Evolutionary conservation across 352 stramenopile genomes (phyloP).

Genomic region (Pythium aphanidermatum): DNA sequence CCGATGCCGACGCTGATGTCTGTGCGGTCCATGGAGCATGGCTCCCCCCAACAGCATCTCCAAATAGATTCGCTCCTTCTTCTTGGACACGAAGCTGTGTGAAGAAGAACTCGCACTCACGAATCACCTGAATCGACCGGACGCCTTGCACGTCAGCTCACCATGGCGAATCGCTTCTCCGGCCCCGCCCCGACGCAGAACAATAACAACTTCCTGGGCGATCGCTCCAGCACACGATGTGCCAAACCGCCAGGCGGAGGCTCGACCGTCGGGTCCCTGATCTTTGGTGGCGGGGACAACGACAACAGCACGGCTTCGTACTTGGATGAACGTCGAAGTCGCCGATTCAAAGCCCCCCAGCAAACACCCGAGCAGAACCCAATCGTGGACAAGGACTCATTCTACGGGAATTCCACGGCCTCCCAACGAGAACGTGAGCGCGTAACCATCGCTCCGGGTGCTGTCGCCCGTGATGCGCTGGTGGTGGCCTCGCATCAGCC

Average conservation of each 20-base stretch:
- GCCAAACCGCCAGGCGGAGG: slow-evolving; percentile 39
- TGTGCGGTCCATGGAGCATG: too few relatives aligned
- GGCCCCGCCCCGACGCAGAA: slow-evolving; percentile 18
- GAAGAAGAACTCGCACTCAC: too few relatives aligned
- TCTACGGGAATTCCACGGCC: slow-evolving; percentile 31
- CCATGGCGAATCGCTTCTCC: slow-evolving; percentile 23
- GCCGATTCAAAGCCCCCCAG: slow-evolving; percentile 26
- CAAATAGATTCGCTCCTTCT: slow-evolving; percentile 5
- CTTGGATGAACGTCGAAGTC: slow-evolving; percentile 48
- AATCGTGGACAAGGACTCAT: slow-evolving; percentile 35
- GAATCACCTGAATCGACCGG: too few relatives aligned
- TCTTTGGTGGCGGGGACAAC: slow-evolving; percentile 28
- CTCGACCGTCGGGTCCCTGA: slow-evolving; percentile 43
- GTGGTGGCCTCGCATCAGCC: slow-evolving; percentile 11
- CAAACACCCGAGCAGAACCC: slow-evolving; percentile 32
- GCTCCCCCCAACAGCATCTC: too few relatives aligned
- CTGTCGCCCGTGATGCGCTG: slow-evolving; percentile 29
- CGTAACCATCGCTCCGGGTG: slow-evolving; percentile 30
- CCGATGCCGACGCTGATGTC: too few relatives aligned
- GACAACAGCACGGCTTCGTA: slow-evolving; percentile 28
- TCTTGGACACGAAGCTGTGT: too few relatives aligned
- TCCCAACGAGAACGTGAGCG: slow-evolving; percentile 35
- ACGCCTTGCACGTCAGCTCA: too few relatives aligned
- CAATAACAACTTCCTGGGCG: slow-evolving; percentile 42
- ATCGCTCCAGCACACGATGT: slow-evolving; percentile 37